Evolutionary conservation across 164 flowering plant species (phyloP).

Genomic region (Cinnamomum chago): DNA sequence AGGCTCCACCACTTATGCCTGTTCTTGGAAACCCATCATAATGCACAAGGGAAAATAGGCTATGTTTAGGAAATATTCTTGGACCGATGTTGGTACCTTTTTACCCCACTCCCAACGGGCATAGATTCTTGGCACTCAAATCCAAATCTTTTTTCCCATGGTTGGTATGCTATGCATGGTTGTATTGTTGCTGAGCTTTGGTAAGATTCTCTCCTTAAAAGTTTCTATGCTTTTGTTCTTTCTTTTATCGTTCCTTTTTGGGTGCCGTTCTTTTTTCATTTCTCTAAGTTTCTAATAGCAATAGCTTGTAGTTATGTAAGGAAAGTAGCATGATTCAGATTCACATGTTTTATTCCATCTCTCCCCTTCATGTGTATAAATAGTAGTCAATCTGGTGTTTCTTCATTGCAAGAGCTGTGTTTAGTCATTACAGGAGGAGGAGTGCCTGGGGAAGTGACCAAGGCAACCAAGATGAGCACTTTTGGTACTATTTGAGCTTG

Average conservation of each 20-base stretch:
- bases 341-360: conserved; percentile 39
- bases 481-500: too few species aligned
- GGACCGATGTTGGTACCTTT: conserved; percentile 21
- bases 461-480: conserved; percentile 47
- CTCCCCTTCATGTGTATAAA: conserved; percentile 56
- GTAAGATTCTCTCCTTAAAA: conserved; percentile 31
- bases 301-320: conserved; percentile 41
- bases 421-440: conserved; percentile 20
- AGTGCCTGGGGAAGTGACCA: neutral
- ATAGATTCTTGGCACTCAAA: conserved; percentile 19
- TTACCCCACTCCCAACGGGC: conserved; percentile 15
- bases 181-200: conserved; percentile 30
- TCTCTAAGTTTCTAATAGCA: conserved; percentile 33
- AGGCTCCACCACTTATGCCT: too few species aligned
- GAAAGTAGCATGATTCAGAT: conserved; percentile 31
- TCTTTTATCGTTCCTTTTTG: conserved; percentile 50
- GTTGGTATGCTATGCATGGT: conserved; percentile 30
- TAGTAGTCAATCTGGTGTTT: conserved; percentile 27
- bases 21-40: too few species aligned
- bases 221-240: conserved; percentile 48
- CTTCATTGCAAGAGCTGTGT: conserved; percentile 33
- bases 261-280: conserved; percentile 36
- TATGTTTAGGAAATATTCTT: conserved; percentile 57
- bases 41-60: too few species aligned
- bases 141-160: neutral